Evolutionary conservation across 2,329 filamentous ascomycete genomes (phyloP).

Genomic region (Colletotrichum orchidophilum): DNA sequence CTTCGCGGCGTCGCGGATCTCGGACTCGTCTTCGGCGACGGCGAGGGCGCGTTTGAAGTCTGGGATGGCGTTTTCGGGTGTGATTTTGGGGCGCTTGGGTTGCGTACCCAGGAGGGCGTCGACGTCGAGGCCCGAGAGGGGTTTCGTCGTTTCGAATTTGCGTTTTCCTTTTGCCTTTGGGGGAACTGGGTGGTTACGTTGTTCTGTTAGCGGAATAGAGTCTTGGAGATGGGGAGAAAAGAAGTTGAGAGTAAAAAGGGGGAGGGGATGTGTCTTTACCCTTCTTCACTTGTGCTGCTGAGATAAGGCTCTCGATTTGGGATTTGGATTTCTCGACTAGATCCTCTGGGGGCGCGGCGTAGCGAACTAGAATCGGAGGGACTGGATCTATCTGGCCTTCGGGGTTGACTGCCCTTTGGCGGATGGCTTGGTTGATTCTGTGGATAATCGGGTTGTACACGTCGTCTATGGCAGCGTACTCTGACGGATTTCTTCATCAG

Average conservation of each 20-base stretch:
- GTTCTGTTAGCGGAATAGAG: slow-evolving; percentile 33
- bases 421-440: slow-evolving; percentile 85
- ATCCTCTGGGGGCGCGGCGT: slow-evolving; percentile 75
- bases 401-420: slow-evolving; percentile 81
- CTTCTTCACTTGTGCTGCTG: slow-evolving; percentile 83
- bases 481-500: slow-evolving; percentile 53
- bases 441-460: slow-evolving; percentile 89
- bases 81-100: slow-evolving; percentile 51
- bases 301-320: slow-evolving; percentile 72
- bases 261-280: slow-evolving; percentile 53
- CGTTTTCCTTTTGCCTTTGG: slow-evolving; percentile 81
- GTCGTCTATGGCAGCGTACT: slow-evolving; percentile 83
- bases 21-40: slow-evolving; percentile 65
- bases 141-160: slow-evolving; percentile 76
- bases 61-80: slow-evolving; percentile 80
- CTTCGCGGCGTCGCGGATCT: slow-evolving; percentile 72
- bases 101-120: slow-evolving; percentile 77
- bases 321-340: slow-evolving; percentile 66
- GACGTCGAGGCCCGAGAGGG: slow-evolving; percentile 89
- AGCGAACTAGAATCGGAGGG: slow-evolving; percentile 74
- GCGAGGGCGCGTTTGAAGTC: slow-evolving; percentile 86
- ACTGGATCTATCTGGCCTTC: slow-evolving; percentile 69
- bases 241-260: neutral
- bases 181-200: slow-evolving; percentile 68
- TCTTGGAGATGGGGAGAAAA: neutral